A percentile compares a stretch with the other conserved stretches of the same genome.
These are phyloP conservation scores for Leptodontidium sp. DNA, from an alignment of 2,329 filamentous ascomycete genomes.

Conservation along the genomic window DNA sequence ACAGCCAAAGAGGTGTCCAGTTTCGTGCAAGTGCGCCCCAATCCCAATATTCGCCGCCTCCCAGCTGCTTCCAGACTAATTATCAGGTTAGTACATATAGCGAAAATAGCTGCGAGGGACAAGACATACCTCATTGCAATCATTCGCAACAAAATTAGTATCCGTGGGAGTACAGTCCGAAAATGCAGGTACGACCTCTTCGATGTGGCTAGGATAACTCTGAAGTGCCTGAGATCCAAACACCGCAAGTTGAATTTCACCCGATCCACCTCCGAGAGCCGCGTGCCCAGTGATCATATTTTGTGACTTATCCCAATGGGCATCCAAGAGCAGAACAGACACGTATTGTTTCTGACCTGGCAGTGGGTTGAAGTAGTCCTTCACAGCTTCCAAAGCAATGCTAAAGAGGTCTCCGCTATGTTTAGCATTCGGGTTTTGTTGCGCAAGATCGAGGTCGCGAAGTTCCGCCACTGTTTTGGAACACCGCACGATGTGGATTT, in stretches of 20 bases:
- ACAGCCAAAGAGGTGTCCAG: conserved; percentile 88
- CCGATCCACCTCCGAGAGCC: conserved; percentile 78
- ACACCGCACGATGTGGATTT: conserved; percentile 83
- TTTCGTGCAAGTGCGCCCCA: conserved; percentile 90
- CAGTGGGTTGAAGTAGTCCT: conserved; percentile 75
- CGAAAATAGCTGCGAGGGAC: background rate
- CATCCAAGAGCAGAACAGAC: conserved; percentile 84
- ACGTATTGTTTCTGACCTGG: conserved; percentile 88
- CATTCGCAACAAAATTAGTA: conserved; percentile 80
- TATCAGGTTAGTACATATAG: conserved; percentile 11
- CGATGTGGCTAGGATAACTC: conserved; percentile 87
- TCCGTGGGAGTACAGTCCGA: conserved; percentile 91
- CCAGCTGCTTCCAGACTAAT: conserved; percentile 77
- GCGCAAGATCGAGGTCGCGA: conserved; percentile 77
- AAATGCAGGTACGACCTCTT: conserved; percentile 90
- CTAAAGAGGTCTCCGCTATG: conserved; percentile 77
- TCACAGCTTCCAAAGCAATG: conserved; percentile 81
- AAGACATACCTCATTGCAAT: conserved; percentile 72
- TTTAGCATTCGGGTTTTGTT: conserved; percentile 75
- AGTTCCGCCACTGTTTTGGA: conserved; percentile 88
- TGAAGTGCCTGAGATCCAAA: conserved; percentile 94
- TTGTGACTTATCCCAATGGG: conserved; percentile 81
- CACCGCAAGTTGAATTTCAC: conserved; percentile 82
- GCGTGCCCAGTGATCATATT: conserved; percentile 82
- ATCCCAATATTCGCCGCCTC: conserved; percentile 95